Conservation (phyloP, 1,284 basidiomycete species). For the Cryptococcus hybrid region DNA sequence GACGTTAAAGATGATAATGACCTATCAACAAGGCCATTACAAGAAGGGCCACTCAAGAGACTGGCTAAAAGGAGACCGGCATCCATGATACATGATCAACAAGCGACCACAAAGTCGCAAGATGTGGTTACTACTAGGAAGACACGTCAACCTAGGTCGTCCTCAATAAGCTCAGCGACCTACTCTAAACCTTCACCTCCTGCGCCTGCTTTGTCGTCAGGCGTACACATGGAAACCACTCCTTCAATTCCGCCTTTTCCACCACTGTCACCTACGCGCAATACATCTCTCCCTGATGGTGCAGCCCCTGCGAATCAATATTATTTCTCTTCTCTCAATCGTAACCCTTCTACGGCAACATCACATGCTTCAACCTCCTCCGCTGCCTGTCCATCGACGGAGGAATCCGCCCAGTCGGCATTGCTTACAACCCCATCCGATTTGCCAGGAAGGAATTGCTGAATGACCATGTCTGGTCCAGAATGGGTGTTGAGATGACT, state of each 20-base stretch:
- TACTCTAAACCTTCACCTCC: not conserved
- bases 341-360: conserved; percentile 12
- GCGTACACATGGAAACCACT: not conserved
- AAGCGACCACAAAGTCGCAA: too few relatives aligned
- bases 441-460: not conserved
- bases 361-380: conserved; percentile 5
- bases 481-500: too few relatives aligned
- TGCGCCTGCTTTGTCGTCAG: not conserved
- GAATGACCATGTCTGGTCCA: too few relatives aligned
- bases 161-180: not conserved
- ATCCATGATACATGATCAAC: too few relatives aligned
- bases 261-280: not conserved
- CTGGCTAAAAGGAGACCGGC: too few relatives aligned
- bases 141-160: not conserved
- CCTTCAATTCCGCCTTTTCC: not conserved
- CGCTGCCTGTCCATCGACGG: conserved; percentile 10
- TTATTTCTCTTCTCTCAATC: conserved; percentile 7
- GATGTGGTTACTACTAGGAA: too few relatives aligned
- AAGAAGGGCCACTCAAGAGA: too few relatives aligned
- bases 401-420: conserved; percentile 6
- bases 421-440: conserved; percentile 1
- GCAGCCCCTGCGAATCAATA: conserved; percentile 4
- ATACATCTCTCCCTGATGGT: conserved; percentile 4
- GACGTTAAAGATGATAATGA: too few relatives aligned
- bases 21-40: too few relatives aligned